Conservation (phyloP, 1,284 basidiomycete genomes). For the Ustilago bromivora region DNA sequence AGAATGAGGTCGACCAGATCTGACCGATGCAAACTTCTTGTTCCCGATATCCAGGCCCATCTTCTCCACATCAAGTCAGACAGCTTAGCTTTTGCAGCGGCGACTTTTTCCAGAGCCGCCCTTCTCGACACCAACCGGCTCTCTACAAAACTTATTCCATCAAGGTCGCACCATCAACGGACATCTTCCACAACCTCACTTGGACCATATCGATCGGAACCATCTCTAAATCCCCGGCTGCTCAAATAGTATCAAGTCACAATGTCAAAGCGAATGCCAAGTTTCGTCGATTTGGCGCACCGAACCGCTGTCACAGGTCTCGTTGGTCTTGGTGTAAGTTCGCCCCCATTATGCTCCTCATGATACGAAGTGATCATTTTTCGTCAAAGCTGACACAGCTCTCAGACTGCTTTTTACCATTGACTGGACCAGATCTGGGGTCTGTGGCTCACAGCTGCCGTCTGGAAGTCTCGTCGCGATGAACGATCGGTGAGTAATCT, state of each 20-base stretch:
- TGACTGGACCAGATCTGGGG: slow-evolving; percentile 60
- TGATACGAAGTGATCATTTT: background rate
- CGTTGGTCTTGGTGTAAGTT: slow-evolving; percentile 62
- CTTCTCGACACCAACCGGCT: background rate
- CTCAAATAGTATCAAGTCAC: slow-evolving; percentile 3
- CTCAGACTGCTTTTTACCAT: background rate
- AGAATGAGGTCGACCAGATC: background rate
- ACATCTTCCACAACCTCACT: background rate
- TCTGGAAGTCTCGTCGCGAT: slow-evolving; percentile 64
- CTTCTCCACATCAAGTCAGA: slow-evolving; percentile 28
- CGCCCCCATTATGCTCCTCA: background rate
- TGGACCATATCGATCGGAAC: background rate
- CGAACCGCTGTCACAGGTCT: slow-evolving; percentile 58
- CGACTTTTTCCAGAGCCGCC: slow-evolving; percentile 5
- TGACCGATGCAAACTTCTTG: background rate
- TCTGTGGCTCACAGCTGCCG: slow-evolving; percentile 64
- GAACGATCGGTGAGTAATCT: slow-evolving; percentile 53
- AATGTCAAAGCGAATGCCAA: slow-evolving; percentile 50
- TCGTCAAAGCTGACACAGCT: background rate
- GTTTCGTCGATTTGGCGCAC: slow-evolving; percentile 58
- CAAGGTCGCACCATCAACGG: background rate
- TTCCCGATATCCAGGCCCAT: background rate
- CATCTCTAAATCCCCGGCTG: background rate
- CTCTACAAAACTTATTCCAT: background rate
- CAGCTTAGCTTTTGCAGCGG: slow-evolving; percentile 8